phyloP scores from a whole-genome alignment of 345 rosid genomes.

The Streptanthus diversifolius region DNA sequence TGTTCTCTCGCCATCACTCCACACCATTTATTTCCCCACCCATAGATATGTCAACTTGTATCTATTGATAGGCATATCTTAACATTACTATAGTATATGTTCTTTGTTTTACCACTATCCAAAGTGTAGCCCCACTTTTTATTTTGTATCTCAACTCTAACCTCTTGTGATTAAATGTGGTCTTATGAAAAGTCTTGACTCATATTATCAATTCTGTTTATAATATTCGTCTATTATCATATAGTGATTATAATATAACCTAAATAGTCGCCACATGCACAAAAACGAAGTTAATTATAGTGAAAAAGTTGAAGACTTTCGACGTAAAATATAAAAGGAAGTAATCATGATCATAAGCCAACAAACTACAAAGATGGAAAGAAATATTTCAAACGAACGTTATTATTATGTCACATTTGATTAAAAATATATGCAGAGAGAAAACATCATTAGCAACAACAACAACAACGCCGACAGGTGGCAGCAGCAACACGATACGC shows the following conservation, averaged over 20 bases:
- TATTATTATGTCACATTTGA: background rate
- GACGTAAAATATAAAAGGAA: background rate
- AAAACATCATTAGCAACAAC: slow-evolving; percentile 15
- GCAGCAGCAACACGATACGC: slow-evolving; percentile 61
- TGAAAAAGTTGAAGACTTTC: background rate
- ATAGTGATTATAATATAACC: background rate
- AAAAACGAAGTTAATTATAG: background rate
- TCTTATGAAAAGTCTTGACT: background rate
- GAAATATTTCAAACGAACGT: background rate
- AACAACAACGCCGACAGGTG: slow-evolving; percentile 22
- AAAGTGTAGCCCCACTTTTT: slow-evolving; percentile 12
- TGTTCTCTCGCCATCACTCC: slow-evolving; percentile 39
- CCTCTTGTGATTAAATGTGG: background rate
- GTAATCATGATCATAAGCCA: background rate
- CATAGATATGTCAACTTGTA: slow-evolving; percentile 18
- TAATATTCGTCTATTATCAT: background rate
- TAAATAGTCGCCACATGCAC: background rate
- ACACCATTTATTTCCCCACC: slow-evolving; percentile 33
- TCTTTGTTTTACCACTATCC: slow-evolving; percentile 9
- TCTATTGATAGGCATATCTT: background rate
- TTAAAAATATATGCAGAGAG: slow-evolving; percentile 17
- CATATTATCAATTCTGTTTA: background rate
- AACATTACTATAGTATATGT: slow-evolving; percentile 9
- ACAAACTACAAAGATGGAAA: background rate
- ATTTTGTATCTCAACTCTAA: background rate